Conservation (phyloP, 805 yeast genomes). For the Starmerella bacillaris region DNA sequence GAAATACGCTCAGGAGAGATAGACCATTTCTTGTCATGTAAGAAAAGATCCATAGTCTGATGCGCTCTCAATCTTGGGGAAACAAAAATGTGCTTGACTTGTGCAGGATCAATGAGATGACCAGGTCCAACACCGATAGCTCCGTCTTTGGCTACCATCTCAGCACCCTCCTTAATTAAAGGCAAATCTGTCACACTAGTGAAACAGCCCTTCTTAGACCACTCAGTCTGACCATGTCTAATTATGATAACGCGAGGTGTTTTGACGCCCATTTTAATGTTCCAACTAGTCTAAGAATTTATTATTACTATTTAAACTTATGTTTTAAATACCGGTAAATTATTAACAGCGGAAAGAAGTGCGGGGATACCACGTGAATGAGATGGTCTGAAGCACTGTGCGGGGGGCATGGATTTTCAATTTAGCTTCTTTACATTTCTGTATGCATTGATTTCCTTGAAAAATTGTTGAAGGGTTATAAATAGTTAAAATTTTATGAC, state of each 20-base stretch:
- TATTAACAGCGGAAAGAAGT: too few relatives aligned
- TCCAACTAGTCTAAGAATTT: too few relatives aligned
- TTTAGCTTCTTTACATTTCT: too few relatives aligned
- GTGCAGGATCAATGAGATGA: conserved; percentile 43
- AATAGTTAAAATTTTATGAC: too few relatives aligned
- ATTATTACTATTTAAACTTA: too few relatives aligned
- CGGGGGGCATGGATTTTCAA: too few relatives aligned
- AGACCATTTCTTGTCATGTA: conserved; percentile 30
- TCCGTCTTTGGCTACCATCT: conserved; percentile 62
- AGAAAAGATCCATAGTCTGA: conserved; percentile 50
- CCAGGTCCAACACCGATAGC: conserved; percentile 41
- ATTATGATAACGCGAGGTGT: conserved; percentile 26
- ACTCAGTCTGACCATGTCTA: conserved; percentile 59
- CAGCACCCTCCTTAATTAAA: conserved; percentile 59
- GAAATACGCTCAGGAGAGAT: conserved; percentile 15
- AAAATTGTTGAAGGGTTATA: too few relatives aligned
- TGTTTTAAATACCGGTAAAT: too few relatives aligned
- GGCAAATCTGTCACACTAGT: conserved; percentile 73
- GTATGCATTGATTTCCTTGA: too few relatives aligned
- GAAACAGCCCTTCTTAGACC: conserved; percentile 89
- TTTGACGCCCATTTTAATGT: background rate
- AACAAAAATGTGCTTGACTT: conserved; percentile 45
- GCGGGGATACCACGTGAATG: too few relatives aligned
- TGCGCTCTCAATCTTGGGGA: conserved; percentile 74
- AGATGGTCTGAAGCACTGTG: too few relatives aligned